Evolutionary conservation across 1,284 basidiomycete genomes (phyloP), one percentile per base, ranked within the genome.

Genomic region (Lentinula novae-zelandiae): DNA sequence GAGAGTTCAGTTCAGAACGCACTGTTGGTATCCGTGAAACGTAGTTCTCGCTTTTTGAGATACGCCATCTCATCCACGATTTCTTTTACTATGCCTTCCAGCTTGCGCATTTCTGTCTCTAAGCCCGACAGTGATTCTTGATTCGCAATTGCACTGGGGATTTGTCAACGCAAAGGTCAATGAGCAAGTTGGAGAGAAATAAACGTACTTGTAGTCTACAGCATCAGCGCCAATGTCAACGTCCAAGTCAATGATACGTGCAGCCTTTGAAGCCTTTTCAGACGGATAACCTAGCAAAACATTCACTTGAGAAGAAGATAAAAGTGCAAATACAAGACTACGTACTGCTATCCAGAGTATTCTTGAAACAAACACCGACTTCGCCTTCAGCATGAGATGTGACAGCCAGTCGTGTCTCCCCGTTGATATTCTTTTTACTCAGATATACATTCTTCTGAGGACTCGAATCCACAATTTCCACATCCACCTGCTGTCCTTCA

Each of bases 211-310:
- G 83, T 99, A 99, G 76, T 99, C 97, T 46, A 98, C 90, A 0
- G 97, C 97, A 69, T 99, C 96, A 17, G 96, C 96, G 52, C 96
- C 96, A 73, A 99, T 96, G 71, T 99, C 97, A 48, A 98, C 87
- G 71, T 99, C 96, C 59, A 99, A 78, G 78, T 99, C 96, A 65
- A 99, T 77, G 22, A 89, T 82, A 38, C 92, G 82, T 38, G 80
- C 76, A 61, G 83, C 77, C 61, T 82, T 82, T 20, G 75, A 69
- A 5, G 77, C 75, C 42, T 82, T 76, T 38, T 78, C 74, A 36
- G 74, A 72, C 2, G 79, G 72, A 20, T 82, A 75, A 49, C 15
- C 60, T 60, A 22, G 17, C 22, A 50, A 10, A 6, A 39, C 13
- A 15, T 12, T 40, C 12, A 84, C 49, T 27, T 59, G 53, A 36